Evolutionary conservation across 805 yeast genomes (phyloP).

Genomic region (Priceomyces haplophilus): DNA sequence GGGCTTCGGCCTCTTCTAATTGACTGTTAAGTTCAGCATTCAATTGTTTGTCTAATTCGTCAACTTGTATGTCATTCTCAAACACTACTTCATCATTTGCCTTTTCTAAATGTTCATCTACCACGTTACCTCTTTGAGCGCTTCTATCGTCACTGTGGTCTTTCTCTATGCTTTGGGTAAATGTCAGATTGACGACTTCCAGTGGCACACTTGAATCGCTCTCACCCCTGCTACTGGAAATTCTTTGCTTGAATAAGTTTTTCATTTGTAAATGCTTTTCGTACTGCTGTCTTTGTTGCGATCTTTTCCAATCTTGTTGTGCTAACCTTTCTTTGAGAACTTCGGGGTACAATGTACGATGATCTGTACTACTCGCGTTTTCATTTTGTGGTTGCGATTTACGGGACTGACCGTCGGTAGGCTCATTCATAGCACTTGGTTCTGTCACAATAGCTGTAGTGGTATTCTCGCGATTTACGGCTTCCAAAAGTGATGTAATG

Average conservation of each 20-base stretch:
- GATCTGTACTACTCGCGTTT: background rate
- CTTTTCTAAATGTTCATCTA: too few species aligned
- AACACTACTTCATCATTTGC: background rate
- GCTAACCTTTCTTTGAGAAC: conserved; percentile 2
- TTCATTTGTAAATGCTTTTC: conserved; percentile 4
- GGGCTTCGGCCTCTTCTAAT: background rate
- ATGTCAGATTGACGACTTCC: background rate
- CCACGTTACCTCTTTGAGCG: conserved; percentile 3
- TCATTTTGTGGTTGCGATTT: too few species aligned
- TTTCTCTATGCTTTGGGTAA: background rate
- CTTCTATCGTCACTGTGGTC: background rate
- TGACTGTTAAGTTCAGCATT: background rate
- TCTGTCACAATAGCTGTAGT: too few species aligned
- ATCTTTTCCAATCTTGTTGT: conserved; percentile 1
- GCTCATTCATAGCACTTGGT: too few species aligned
- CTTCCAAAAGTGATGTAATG: too few species aligned
- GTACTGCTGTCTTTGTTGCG: conserved; percentile 3
- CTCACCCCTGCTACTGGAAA: background rate
- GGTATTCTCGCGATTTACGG: too few species aligned
- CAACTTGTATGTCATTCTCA: background rate
- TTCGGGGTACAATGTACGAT: conserved; percentile 1
- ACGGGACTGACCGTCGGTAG: too few species aligned
- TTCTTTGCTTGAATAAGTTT: conserved; percentile 3
- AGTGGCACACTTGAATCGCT: background rate
- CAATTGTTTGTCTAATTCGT: background rate